phyloP scores from a whole-genome alignment of 2,329 filamentous ascomycete species.

The Trematosphaeria pertusa region DNA sequence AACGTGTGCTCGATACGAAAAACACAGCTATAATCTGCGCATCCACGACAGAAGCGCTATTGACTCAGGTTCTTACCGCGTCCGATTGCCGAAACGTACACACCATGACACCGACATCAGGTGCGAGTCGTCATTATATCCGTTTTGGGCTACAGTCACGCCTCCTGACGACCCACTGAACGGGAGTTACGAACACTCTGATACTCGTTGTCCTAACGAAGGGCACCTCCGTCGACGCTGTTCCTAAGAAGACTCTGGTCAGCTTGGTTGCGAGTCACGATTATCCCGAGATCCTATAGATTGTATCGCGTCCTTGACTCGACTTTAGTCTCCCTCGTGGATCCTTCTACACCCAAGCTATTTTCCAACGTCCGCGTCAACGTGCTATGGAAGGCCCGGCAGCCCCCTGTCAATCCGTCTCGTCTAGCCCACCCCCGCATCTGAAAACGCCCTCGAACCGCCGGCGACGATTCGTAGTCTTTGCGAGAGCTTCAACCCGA shows the following conservation, averaged over 20 bases:
- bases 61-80: conserved; percentile 7
- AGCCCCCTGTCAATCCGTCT: conserved; percentile 16
- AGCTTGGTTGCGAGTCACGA: too few species aligned
- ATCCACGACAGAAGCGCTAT: background rate
- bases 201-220: too few species aligned
- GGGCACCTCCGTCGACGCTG: too few species aligned
- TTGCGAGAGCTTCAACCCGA: too few species aligned
- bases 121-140: conserved; percentile 23
- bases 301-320: too few species aligned
- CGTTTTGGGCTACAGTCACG: conserved; percentile 16
- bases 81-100: conserved; percentile 14
- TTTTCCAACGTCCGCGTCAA: conserved; percentile 40
- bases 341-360: conserved; percentile 25
- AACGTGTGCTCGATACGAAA: background rate
- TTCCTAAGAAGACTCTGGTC: too few species aligned
- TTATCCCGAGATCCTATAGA: too few species aligned
- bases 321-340: conserved; percentile 23
- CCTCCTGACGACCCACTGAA: conserved; percentile 9
- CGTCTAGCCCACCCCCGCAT: too few species aligned
- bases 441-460: too few species aligned
- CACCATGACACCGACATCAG: conserved; percentile 6
- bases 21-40: too few species aligned
- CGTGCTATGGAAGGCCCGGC: conserved; percentile 30
- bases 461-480: too few species aligned
- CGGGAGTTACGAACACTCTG: conserved; percentile 4